phyloP scores from a whole-genome alignment of 306 rosid genomes.

The Castanea sativa region DNA sequence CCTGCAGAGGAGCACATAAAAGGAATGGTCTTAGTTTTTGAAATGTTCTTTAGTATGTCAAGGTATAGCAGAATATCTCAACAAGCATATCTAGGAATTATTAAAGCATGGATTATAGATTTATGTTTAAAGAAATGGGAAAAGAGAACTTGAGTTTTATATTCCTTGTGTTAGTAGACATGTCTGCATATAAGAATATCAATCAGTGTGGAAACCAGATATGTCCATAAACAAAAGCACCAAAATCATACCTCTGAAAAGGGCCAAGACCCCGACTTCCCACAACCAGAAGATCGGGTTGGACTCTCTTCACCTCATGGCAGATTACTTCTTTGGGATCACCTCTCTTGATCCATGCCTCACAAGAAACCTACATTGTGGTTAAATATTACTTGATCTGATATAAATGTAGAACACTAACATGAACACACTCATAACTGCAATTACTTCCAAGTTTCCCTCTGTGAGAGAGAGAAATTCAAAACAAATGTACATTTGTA shows the following conservation, averaged over 20 bases:
- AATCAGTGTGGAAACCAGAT: not conserved
- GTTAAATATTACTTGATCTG: not conserved
- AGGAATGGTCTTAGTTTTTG: not conserved
- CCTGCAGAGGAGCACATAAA: constrained; percentile 39
- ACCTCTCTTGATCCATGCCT: constrained; percentile 82
- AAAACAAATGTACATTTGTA: constrained; percentile 21
- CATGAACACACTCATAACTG: not conserved
- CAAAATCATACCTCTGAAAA: constrained; percentile 66
- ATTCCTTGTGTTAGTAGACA: no score
- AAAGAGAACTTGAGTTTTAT: not conserved
- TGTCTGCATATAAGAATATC: no score
- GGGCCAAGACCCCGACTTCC: constrained; percentile 98
- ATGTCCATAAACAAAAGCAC: not conserved
- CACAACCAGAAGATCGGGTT: constrained; percentile 81
- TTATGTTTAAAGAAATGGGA: not conserved
- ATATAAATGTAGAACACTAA: not conserved
- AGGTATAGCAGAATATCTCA: not conserved
- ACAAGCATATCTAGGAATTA: not conserved
- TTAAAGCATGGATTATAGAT: not conserved
- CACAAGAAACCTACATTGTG: constrained; percentile 57
- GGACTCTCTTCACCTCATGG: constrained; percentile 64
- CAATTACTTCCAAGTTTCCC: not conserved
- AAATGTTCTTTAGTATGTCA: not conserved
- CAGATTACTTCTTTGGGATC: constrained; percentile 86
- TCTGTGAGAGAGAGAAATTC: not conserved